Evolutionary conservation across 208 protist species (phyloP).

Genomic region (Crithidia fasciculata): DNA sequence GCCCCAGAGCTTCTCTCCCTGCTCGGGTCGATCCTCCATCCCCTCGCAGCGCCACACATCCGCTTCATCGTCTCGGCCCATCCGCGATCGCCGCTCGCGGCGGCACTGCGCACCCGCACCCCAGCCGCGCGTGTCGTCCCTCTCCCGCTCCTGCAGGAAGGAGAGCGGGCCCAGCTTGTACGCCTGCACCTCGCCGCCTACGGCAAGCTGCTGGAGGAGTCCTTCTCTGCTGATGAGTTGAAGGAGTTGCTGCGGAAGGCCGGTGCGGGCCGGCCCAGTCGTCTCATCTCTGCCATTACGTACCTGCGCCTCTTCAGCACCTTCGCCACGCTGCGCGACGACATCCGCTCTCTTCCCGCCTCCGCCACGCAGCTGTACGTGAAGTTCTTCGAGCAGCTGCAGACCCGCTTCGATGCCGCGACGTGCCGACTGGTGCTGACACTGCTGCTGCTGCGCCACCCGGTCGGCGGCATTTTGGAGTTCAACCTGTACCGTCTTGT

Average conservation of each 20-base stretch:
- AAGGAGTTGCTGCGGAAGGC: slow-evolving; percentile 73
- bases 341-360: slow-evolving; percentile 71
- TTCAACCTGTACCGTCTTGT: slow-evolving; percentile 85
- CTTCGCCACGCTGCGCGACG: slow-evolving; percentile 76
- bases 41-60: slow-evolving; percentile 42
- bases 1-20: slow-evolving; percentile 53
- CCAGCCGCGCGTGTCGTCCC: slow-evolving; percentile 37
- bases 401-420: slow-evolving; percentile 51
- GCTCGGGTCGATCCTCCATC: slow-evolving; percentile 52
- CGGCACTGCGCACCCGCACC: slow-evolving; percentile 54
- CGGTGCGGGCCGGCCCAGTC: slow-evolving; percentile 63
- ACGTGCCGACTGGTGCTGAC: slow-evolving; percentile 70
- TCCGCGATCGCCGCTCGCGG: slow-evolving; percentile 33
- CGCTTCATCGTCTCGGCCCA: slow-evolving; percentile 65
- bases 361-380: slow-evolving; percentile 56
- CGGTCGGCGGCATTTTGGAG: slow-evolving; percentile 77
- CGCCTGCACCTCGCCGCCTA: slow-evolving; percentile 72
- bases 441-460: slow-evolving; percentile 59
- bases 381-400: slow-evolving; percentile 56
- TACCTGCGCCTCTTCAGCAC: slow-evolving; percentile 86
- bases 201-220: slow-evolving; percentile 85
- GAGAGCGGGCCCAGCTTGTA: slow-evolving; percentile 75
- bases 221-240: slow-evolving; percentile 64
- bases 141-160: slow-evolving; percentile 52
- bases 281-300: slow-evolving; percentile 73